Evolutionary conservation across 2,329 filamentous ascomycete genomes (phyloP), one percentile per base, ranked within the genome.

Genomic region (Scedosporium apiospermum): DNA sequence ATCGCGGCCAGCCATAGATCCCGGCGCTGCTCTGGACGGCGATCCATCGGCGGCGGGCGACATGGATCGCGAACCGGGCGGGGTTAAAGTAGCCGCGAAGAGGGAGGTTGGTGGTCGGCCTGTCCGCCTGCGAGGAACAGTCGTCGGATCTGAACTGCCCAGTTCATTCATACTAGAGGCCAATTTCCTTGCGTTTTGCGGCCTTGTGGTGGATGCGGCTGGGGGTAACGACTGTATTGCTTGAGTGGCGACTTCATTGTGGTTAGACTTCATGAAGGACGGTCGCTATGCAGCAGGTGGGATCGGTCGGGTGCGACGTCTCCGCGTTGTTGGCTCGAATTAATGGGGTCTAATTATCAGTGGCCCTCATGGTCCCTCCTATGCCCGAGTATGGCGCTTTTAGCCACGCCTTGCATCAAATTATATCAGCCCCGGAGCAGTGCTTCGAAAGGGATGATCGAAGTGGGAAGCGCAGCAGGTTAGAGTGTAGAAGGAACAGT

Each of bases 141-240:
- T 80, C 55, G 80, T 75, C 67, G 82, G 82, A 65, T 77, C 76
- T 41, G 80, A 77, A 62, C 80, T 71, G 44, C 77, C 73, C 42
- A 79, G 70, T 21, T 76, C 75, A 65, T 79, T 74, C 68, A 80
- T 72, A 64, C 81, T 75, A 57, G 84, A 79, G 65, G 82, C 77
- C 42, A 83, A 79, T 67, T 85, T 81, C 62, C 87, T 83, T 66
- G 80, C 78, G 76, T 87, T 90, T 66, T 85, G 82, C 64, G 86
- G 70, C 69, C 79, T 85, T 71, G 82, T 69, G 66, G 78, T 72
- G 65, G 87, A 83, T 68, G 85, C 81, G 67, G 87, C 86, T 71
- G 85, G 78, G 70, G 89, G 87, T 74, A 89, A 82, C 70, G 87
- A 83, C 74, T 87, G 85, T 75, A 88, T 83, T 73, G 87, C 85